These are phyloP conservation scores for Tetradesmus lagerheimii DNA, from an alignment of 139 green algal species.

Conservation along the genomic window DNA sequence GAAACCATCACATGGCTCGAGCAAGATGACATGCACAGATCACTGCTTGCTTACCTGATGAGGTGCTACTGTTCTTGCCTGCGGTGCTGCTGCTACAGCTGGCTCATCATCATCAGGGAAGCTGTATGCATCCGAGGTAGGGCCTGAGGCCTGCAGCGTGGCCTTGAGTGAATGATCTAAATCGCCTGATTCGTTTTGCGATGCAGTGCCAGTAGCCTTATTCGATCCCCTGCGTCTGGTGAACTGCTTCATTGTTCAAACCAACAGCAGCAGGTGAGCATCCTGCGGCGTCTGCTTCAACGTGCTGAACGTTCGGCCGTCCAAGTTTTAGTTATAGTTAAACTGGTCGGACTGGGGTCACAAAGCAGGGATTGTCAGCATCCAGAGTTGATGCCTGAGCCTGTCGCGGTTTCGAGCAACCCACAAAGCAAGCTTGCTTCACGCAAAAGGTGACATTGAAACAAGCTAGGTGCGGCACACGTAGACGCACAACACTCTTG, in stretches of 20 bases:
- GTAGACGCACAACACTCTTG: no score
- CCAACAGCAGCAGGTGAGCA: not conserved
- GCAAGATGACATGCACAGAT: not conserved
- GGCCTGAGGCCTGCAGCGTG: not conserved
- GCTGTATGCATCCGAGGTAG: not conserved
- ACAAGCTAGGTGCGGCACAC: not conserved
- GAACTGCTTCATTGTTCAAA: slow-evolving; percentile 38
- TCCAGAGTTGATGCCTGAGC: not conserved
- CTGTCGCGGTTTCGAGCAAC: not conserved
- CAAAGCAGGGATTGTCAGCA: not conserved
- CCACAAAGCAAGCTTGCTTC: no score
- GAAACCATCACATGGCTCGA: not conserved
- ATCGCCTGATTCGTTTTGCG: not conserved
- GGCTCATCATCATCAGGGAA: slow-evolving; percentile 2
- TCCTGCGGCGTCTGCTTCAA: not conserved
- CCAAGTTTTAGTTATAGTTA: no score
- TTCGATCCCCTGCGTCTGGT: not conserved
- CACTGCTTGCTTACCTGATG: not conserved
- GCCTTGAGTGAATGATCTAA: not conserved
- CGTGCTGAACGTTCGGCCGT: no score
- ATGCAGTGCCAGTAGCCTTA: not conserved
- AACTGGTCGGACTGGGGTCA: not conserved
- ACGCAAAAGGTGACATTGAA: not conserved
- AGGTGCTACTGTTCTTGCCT: not conserved
- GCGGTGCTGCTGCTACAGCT: not conserved